Conservation (phyloP, 352 stramenopile species). For the Pythium periplocum region DNA sequence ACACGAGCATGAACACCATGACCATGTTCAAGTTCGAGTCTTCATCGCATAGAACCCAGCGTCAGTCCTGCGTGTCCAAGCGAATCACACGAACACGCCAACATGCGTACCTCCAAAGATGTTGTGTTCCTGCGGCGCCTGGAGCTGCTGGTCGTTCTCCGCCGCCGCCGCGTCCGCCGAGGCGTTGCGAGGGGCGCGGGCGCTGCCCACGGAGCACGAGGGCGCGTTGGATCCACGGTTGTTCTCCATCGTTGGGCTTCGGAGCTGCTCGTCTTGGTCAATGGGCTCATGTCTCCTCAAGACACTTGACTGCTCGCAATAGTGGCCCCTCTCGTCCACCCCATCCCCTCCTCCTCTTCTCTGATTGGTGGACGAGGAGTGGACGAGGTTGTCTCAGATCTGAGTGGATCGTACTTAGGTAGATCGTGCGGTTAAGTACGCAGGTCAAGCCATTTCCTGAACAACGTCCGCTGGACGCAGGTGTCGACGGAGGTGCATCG, state of each 20-base stretch:
- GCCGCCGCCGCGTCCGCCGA: conserved; percentile 15
- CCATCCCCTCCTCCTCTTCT: conserved; percentile 6
- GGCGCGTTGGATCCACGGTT: conserved; percentile 15
- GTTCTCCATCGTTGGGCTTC: conserved; percentile 17
- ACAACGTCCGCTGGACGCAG: too few species aligned
- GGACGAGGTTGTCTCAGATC: too few species aligned
- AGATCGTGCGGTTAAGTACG: too few species aligned
- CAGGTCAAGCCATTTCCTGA: too few species aligned
- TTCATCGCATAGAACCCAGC: conserved; percentile 12
- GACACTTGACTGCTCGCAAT: conserved; percentile 11
- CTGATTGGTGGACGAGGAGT: conserved; percentile 12
- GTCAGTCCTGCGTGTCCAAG: neutral
- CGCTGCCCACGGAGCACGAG: conserved; percentile 31
- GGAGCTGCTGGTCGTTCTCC: conserved; percentile 13
- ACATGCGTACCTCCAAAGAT: conserved; percentile 67
- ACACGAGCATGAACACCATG: conserved; percentile 79
- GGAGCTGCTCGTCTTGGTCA: conserved; percentile 3
- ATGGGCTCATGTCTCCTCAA: conserved; percentile 19
- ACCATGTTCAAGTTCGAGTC: conserved; percentile 82
- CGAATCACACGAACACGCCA: conserved; percentile 3
- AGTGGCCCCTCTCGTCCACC: conserved; percentile 1
- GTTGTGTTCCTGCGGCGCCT: conserved; percentile 50
- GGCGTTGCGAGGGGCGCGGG: conserved; percentile 14
- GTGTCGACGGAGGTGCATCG: too few species aligned
- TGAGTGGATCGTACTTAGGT: too few species aligned